Base-by-base conservation (phyloP, 2,329 filamentous ascomycete genomes). In the Erysiphe pulchra region DNA sequence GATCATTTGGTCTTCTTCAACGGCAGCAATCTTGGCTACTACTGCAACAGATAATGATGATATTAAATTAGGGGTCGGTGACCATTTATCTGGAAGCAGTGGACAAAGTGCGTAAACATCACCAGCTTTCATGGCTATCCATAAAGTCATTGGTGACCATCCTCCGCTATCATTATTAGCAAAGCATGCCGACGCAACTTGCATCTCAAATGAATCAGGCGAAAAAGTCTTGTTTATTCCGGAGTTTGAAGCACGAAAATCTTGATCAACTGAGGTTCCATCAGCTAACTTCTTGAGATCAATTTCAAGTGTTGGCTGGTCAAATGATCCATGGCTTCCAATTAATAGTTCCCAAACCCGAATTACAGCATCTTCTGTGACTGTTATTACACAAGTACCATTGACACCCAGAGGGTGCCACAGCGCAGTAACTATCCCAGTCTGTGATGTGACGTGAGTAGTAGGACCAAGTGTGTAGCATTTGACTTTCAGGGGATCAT, bases 81-180 rank as follows among this genome's bases (percentile, higher is more conserved):
- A 75, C 85, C 87, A 95, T 54, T 79, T 83, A 45, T 76, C 75
- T 0, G 90, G 90, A 31, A 98, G 66, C 37, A 98, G 68, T 1
- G 90, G 90, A 57, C 86, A 94, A 9, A 98, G 65, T 1, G 87
- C 86, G 57, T 98, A 98, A 6, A 95, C 71, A 56, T 94, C 86
- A 3, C 90, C 90, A 48, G 84, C 80, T 34, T 75, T 75, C 80
- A 94, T 98, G n/a, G 86, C 85, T 45, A 95, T 66, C 83, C 87
- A 98, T 11, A 98, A 67, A 0, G 90, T 95, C 81, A 94, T 94
- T 10, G 86, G 75, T 8, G 85, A 81, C 90, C 90, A 98, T 46
- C 85, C 85, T 13, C 85, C 87, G 7, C 72, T 71, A 33, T 66
- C 67, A 50, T 69, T 67, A 12, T 65, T 65, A 33, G 70, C 66